phyloP scores from a whole-genome alignment of 208 protist genomes.

The Tritrichomonas foetus region DNA sequence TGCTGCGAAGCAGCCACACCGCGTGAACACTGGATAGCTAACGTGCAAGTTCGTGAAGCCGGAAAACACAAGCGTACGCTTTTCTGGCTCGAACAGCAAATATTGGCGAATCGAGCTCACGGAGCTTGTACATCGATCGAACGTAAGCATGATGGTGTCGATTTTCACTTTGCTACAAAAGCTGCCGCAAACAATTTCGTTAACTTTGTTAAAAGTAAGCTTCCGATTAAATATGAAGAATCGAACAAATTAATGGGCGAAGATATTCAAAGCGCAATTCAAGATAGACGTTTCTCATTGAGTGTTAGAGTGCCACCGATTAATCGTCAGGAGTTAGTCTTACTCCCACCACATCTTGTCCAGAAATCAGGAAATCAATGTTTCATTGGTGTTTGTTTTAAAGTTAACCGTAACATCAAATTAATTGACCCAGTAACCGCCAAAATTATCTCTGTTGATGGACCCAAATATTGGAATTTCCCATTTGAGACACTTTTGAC shows the following conservation, averaged over 20 bases:
- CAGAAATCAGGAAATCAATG: background rate
- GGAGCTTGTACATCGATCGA: background rate
- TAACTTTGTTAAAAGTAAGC: background rate
- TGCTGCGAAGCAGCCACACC: slow-evolving; percentile 22
- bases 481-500: background rate
- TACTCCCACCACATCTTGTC: background rate
- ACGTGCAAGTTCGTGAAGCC: background rate
- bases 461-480: background rate
- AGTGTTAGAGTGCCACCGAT: slow-evolving; percentile 13
- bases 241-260: background rate
- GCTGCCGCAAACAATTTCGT: background rate
- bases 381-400: background rate
- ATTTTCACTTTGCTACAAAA: background rate
- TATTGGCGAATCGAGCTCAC: background rate
- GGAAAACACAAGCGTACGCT: background rate
- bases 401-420: background rate
- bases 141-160: background rate
- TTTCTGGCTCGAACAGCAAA: slow-evolving; percentile 4
- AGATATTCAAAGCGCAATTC: slow-evolving; percentile 19
- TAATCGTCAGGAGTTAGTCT: background rate
- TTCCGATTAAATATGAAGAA: background rate
- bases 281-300: background rate
- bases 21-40: slow-evolving; percentile 38
- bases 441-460: background rate
- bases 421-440: background rate